Conservation (phyloP, 2,329 filamentous ascomycete genomes). For the Didymella lethalis region DNA sequence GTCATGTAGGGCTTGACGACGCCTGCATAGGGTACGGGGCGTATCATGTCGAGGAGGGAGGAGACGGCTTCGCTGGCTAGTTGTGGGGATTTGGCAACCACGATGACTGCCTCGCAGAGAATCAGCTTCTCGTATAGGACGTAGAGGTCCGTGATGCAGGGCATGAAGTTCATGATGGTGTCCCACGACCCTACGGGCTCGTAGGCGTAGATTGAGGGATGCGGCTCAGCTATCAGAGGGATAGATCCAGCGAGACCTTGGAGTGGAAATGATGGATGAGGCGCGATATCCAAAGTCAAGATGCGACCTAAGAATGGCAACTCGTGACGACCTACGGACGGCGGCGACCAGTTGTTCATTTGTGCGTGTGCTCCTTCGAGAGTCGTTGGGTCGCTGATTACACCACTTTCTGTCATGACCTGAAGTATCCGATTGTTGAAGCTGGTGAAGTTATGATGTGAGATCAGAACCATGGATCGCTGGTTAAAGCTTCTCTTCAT, state of each 20-base stretch:
- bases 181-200: slow-evolving; percentile 53
- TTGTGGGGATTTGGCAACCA: slow-evolving; percentile 54
- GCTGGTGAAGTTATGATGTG: slow-evolving; percentile 51
- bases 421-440: slow-evolving; percentile 49
- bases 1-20: slow-evolving; percentile 53
- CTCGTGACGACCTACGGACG: slow-evolving; percentile 48
- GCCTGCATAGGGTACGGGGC: slow-evolving; percentile 53
- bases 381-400: slow-evolving; percentile 51
- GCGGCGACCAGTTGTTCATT: slow-evolving; percentile 49
- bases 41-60: slow-evolving; percentile 51
- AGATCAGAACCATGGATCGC: slow-evolving; percentile 51
- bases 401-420: slow-evolving; percentile 48
- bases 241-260: slow-evolving; percentile 48
- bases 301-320: slow-evolving; percentile 52
- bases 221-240: slow-evolving; percentile 42
- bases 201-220: slow-evolving; percentile 51
- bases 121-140: slow-evolving; percentile 52
- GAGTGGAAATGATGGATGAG: slow-evolving; percentile 52
- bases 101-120: slow-evolving; percentile 52
- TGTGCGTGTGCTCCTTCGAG: slow-evolving; percentile 50
- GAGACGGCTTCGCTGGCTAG: slow-evolving; percentile 52
- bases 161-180: slow-evolving; percentile 50
- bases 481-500: slow-evolving; percentile 56
- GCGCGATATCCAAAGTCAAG: slow-evolving; percentile 51
- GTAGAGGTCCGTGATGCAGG: slow-evolving; percentile 53